Conservation (phyloP, 805 yeast species). For the Tetrapisispora namnaoensis region DNA sequence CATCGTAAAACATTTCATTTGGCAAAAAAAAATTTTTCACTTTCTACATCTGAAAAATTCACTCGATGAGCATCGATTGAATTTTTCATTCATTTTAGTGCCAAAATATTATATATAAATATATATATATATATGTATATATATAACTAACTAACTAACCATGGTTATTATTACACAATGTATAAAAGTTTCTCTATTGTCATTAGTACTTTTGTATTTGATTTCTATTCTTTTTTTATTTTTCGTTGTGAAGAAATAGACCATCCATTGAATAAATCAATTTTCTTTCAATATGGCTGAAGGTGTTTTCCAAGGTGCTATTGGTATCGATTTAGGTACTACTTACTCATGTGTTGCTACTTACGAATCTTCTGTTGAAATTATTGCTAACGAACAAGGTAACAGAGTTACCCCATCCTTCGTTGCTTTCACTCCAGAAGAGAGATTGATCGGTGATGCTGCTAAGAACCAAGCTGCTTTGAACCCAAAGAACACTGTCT, state of each 20-base stretch:
- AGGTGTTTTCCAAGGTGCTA: slow-evolving; percentile 98
- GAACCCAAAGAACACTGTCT: slow-evolving; percentile 67
- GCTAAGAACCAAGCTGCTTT: slow-evolving; percentile 79
- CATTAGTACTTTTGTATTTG: neutral
- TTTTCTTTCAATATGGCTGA: slow-evolving; percentile 55
- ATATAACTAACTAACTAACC: neutral
- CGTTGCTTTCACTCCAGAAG: slow-evolving; percentile 71
- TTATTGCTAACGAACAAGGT: slow-evolving; percentile 78
- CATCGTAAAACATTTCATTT: too few species aligned
- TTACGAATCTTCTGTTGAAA: slow-evolving; percentile 67
- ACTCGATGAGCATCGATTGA: neutral
- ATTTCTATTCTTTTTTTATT: neutral
- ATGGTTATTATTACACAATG: neutral
- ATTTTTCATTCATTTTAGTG: neutral
- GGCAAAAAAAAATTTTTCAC: neutral
- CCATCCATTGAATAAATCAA: slow-evolving; percentile 1
- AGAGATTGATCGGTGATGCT: slow-evolving; percentile 35
- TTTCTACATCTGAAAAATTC: too few species aligned
- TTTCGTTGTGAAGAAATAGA: neutral
- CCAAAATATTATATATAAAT: too few species aligned
- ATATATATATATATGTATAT: neutral
- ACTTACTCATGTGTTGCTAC: slow-evolving; percentile 65
- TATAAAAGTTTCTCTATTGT: neutral
- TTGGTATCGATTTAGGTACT: slow-evolving; percentile 87
- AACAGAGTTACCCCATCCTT: slow-evolving; percentile 77